Base-by-base conservation (phyloP, 176 grass and related monocot genomes). In the Triticum timopheevii region DNA sequence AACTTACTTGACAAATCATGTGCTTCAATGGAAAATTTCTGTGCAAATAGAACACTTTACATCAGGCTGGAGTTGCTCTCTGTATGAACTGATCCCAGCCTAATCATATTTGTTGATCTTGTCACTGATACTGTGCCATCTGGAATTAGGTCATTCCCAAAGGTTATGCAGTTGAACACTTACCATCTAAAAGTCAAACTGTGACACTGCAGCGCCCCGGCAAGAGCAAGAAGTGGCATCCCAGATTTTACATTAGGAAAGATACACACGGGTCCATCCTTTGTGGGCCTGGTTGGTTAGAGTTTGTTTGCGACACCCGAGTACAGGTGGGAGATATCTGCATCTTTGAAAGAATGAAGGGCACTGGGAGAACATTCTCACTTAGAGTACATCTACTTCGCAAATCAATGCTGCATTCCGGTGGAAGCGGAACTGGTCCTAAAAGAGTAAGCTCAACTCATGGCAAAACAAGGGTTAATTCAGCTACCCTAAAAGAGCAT, bases 301-400 rank as follows among this genome's bases (percentile, higher is more conserved):
- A 39, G 6, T 94, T 94, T 81, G 84, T 91, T 3, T 34, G 7
- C 1, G 86, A 89, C 10, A 94, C 74, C 31, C 67, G 73, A 71
- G 23, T 91, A 23, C 35, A 63, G 20, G 83, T 82, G 17, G 92
- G 76, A 19, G 86, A 94, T 75, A 74, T 84, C 7, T 91, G 84
- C 72, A 20, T 82, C 20, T 78, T 94, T 76, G 65, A 85, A 24
- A 78, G 80, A 34, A 20, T 47, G 79, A 79, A 40, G 70, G 69
- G 5, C 49, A 28, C 9, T 3, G 52, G 64, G 23, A 67, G 22
- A 67, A 73, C 8, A 38, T 76, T 78, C 13, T 59, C 71, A 44
- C 40, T 85, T 10, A 72, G 6, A 5, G 87, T 92, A 12, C 68
- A 87, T 91, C 15, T 91, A 72, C 70, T 90, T 81, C 69, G 40